phyloP scores from a whole-genome alignment of 2,329 filamentous ascomycete genomes.

The Septoria petroselini region DNA sequence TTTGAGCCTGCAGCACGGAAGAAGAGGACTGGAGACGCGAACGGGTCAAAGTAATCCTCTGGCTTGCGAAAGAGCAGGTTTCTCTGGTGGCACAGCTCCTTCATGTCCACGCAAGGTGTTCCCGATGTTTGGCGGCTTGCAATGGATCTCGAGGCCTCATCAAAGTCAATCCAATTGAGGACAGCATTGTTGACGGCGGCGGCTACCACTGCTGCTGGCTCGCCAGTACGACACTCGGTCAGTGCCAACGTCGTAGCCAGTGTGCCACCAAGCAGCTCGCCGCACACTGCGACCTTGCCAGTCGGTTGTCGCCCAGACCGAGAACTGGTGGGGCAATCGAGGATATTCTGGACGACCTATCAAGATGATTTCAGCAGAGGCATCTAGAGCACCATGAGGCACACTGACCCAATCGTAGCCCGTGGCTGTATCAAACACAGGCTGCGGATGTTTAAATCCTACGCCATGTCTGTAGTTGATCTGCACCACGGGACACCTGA shows the following conservation, averaged over 20 bases:
- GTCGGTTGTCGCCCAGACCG: constrained; percentile 31
- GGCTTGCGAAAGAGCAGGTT: constrained; percentile 43
- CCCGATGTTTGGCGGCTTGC: neutral
- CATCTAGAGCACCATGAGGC: neutral
- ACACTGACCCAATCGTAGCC: constrained; percentile 43
- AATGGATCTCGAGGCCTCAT: constrained; percentile 6
- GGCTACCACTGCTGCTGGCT: constrained; percentile 44
- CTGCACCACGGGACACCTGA: constrained; percentile 43
- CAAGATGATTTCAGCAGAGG: constrained; percentile 27
- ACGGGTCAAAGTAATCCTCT: constrained; percentile 49
- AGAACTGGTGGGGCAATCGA: constrained; percentile 17
- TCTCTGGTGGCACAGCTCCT: constrained; percentile 37
- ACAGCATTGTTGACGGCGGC: constrained; percentile 49
- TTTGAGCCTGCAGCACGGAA: constrained; percentile 46
- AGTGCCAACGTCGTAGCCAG: constrained; percentile 50
- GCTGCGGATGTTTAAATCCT: constrained; percentile 43
- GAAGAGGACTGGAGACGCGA: constrained; percentile 51
- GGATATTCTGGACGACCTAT: constrained; percentile 1
- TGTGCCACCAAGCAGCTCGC: constrained; percentile 49
- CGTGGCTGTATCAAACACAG: constrained; percentile 48
- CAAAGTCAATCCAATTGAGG: constrained; percentile 45
- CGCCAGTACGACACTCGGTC: constrained; percentile 46
- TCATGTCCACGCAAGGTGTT: neutral
- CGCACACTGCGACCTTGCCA: constrained; percentile 45
- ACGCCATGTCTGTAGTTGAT: constrained; percentile 47